Evolutionary conservation across 140 eudicot species (phyloP).

Genomic region (Anethum foeniculum): DNA sequence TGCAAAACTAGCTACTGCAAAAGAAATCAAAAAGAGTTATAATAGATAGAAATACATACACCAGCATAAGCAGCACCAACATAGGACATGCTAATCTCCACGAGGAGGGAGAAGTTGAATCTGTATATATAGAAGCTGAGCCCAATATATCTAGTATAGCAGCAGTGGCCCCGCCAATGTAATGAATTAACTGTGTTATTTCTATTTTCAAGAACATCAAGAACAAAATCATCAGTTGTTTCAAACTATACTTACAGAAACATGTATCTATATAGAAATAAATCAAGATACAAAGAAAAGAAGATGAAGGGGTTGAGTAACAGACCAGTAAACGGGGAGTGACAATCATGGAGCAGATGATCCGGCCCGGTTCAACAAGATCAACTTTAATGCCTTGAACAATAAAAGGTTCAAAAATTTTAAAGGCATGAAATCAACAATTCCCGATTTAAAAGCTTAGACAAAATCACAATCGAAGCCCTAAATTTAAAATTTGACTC

Average conservation of each 20-base stretch:
- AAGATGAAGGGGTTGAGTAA: not conserved
- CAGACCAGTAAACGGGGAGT: conserved; percentile 68
- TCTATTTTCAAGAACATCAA: conserved; percentile 4
- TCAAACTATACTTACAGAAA: not conserved
- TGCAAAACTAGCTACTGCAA: too few relatives aligned
- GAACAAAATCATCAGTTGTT: conserved; percentile 11
- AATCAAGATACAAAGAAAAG: too few relatives aligned
- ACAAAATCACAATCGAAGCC: too few relatives aligned
- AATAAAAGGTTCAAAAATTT: conserved; percentile 66
- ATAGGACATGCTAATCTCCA: conserved; percentile 92
- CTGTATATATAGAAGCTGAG: conserved; percentile 51
- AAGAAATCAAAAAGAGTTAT: conserved; percentile 8
- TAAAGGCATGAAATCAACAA: conserved; percentile 50
- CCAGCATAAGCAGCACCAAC: conserved; percentile 70
- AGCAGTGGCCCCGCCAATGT: conserved; percentile 92
- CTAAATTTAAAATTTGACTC: too few relatives aligned
- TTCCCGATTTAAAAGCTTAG: not conserved
- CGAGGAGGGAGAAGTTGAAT: conserved; percentile 30
- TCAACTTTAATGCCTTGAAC: conserved; percentile 62
- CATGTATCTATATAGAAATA: not conserved
- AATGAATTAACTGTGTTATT: conserved; percentile 59
- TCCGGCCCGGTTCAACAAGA: conserved; percentile 64
- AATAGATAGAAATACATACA: conserved; percentile 30
- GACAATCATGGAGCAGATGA: conserved; percentile 76
- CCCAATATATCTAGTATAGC: conserved; percentile 78